A percentile compares a stretch with the other conserved stretches of the same genome.
Conservation (phyloP, 352 stramenopile species). For the Pythium rhizo-oryzae region DNA sequence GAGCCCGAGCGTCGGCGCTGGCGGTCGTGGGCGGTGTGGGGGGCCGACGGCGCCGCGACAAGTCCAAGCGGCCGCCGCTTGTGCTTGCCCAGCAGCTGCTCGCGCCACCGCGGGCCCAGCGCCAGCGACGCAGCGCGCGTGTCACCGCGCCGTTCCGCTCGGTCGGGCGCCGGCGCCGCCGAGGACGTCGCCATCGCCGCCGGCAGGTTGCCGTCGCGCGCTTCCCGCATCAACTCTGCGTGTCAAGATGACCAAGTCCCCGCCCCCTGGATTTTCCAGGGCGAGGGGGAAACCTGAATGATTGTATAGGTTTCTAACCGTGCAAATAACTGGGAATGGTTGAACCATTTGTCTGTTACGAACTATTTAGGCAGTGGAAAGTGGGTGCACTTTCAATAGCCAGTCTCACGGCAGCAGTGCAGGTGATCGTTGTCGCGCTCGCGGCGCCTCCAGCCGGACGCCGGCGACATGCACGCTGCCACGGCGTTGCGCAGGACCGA, state of each 20-base stretch:
- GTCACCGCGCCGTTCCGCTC: not conserved
- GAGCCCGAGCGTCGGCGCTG: not conserved
- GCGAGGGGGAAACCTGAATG: conserved; percentile 18
- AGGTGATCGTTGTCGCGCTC: no score
- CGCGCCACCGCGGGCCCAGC: conserved; percentile 2
- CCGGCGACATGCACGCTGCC: no score
- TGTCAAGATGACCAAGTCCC: not conserved
- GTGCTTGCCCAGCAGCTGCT: conserved; percentile 16
- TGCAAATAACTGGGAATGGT: no score
- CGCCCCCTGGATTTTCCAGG: not conserved
- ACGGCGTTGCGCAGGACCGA: no score
- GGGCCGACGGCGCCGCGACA: not conserved
- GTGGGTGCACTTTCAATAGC: no score
- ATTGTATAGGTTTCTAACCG: conserved; percentile 7
- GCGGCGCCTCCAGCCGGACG: no score
- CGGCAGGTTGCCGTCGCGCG: not conserved
- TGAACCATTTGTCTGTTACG: no score
- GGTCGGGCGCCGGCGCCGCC: not conserved
- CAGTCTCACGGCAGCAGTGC: no score
- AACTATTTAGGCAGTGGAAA: no score
- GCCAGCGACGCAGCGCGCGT: not conserved
- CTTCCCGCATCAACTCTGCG: not conserved
- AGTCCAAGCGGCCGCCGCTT: not conserved
- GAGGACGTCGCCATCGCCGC: conserved; percentile 25
- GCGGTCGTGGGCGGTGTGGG: not conserved